A percentile compares a stretch with the other conserved stretches of the same genome.
Conservation (phyloP, 352 stramenopile genomes). For the Poterioochromonas sp. region DNA sequence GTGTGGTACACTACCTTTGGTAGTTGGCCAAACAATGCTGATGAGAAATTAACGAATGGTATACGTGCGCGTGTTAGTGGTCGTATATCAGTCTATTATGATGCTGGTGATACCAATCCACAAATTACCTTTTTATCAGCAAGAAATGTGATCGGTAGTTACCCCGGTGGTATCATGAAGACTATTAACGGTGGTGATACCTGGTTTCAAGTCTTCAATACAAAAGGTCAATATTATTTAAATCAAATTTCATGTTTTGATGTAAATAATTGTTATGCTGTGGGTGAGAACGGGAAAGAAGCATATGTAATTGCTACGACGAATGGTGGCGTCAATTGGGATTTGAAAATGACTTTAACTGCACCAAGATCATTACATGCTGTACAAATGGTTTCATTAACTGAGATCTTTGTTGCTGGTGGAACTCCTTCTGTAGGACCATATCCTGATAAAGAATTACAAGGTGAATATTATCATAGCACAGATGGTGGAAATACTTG, state of each 20-base stretch:
- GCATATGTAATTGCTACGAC: neutral
- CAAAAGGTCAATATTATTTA: neutral
- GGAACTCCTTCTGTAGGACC: too few relatives aligned
- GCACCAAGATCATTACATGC: neutral
- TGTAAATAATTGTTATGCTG: neutral
- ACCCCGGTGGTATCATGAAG: neutral
- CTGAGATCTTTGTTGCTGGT: slow-evolving; percentile 11
- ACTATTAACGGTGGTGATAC: slow-evolving; percentile 21
- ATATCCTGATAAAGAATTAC: too few relatives aligned
- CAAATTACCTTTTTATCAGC: too few relatives aligned
- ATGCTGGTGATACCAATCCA: neutral
- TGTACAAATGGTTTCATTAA: neutral
- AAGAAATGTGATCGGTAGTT: too few relatives aligned
- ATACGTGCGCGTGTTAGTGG: too few relatives aligned
- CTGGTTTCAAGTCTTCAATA: slow-evolving; percentile 7
- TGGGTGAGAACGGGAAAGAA: neutral
- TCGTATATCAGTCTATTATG: too few relatives aligned
- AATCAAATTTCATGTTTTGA: neutral
- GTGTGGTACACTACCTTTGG: neutral
- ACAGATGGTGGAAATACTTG: neutral
- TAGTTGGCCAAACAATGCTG: neutral
- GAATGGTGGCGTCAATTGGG: neutral
- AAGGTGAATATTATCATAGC: neutral
- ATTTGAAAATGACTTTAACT: neutral
- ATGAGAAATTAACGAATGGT: neutral